Percentiles rank a stretch among this genome's conserved stretches.
These are phyloP conservation scores for Peronospora tabacina DNA, from an alignment of 352 stramenopile genomes.

Conservation along the genomic window DNA sequence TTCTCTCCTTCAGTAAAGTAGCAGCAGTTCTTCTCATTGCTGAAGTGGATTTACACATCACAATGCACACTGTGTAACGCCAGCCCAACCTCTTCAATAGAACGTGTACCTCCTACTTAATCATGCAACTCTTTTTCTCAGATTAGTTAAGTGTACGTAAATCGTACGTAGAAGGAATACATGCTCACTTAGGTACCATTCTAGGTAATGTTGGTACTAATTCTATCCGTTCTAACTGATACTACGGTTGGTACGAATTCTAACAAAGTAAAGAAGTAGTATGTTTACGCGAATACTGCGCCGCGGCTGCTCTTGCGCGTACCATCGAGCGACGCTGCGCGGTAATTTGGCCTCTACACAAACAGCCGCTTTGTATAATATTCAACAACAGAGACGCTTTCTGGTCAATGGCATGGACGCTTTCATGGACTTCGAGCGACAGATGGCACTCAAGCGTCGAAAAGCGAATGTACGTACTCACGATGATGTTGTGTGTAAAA, in stretches of 20 bases:
- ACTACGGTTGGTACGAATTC: neutral
- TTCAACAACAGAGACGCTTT: conserved; percentile 18
- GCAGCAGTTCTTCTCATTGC: neutral
- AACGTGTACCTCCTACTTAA: neutral
- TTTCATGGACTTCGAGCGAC: conserved; percentile 82
- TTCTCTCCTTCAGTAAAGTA: conserved; percentile 25
- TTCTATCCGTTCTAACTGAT: too few species aligned
- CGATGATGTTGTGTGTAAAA: neutral
- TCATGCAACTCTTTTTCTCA: neutral
- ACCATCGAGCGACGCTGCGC: conserved; percentile 4
- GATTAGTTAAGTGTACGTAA: too few species aligned
- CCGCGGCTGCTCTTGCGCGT: conserved; percentile 15
- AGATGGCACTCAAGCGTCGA: conserved; percentile 63
- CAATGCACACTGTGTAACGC: too few species aligned
- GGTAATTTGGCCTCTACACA: neutral
- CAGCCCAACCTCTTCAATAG: too few species aligned
- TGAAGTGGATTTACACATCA: too few species aligned
- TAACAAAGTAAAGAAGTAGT: neutral
- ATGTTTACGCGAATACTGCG: conserved; percentile 26
- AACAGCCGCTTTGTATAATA: neutral
- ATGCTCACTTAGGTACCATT: neutral
- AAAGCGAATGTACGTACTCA: conserved; percentile 26
- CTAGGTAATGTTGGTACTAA: neutral
- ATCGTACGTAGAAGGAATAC: too few species aligned
- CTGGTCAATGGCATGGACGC: conserved; percentile 54